Evolutionary conservation across 768 basidiomycete species (phyloP).

Genomic region (Fistulinella prunicolor): DNA sequence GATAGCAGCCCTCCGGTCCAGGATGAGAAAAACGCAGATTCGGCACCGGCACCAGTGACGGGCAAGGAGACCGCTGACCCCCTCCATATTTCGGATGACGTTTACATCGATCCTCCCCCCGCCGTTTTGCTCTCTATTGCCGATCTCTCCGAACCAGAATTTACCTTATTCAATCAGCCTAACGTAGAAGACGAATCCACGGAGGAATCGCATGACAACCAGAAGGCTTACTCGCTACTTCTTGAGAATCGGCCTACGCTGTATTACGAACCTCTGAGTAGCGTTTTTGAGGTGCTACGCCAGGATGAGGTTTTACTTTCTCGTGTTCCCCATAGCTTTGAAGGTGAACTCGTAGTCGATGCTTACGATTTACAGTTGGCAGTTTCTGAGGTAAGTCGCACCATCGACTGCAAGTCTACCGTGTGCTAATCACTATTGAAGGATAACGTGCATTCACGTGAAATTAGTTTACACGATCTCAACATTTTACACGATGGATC

Average conservation of each 20-base stretch:
- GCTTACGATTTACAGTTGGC: constrained; percentile 66
- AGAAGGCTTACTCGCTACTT: constrained; percentile 40
- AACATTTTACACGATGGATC: constrained; percentile 67
- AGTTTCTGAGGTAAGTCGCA: constrained; percentile 56
- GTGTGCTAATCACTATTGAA: constrained; percentile 26
- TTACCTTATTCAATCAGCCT: constrained; percentile 58
- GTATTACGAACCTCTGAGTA: constrained; percentile 72
- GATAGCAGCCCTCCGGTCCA: constrained; percentile 1
- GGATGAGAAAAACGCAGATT: constrained; percentile 14
- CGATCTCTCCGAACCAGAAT: constrained; percentile 40
- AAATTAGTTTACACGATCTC: constrained; percentile 70
- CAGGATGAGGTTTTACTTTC: constrained; percentile 51
- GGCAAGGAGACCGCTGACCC: constrained; percentile 36
- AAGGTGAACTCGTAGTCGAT: constrained; percentile 65
- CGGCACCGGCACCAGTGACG: constrained; percentile 1
- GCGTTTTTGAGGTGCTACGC: constrained; percentile 70
- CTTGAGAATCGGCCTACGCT: constrained; percentile 64
- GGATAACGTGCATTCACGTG: constrained; percentile 69
- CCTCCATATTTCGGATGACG: constrained; percentile 62
- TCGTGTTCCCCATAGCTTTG: constrained; percentile 43
- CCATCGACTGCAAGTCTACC: background rate
- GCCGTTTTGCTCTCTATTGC: constrained; percentile 52
- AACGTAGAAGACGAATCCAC: constrained; percentile 24
- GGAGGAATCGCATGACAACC: constrained; percentile 12
- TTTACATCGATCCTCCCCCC: constrained; percentile 75